Conservation (phyloP, 2,329 filamentous ascomycete genomes). For the Hymenoscyphus occultus region DNA sequence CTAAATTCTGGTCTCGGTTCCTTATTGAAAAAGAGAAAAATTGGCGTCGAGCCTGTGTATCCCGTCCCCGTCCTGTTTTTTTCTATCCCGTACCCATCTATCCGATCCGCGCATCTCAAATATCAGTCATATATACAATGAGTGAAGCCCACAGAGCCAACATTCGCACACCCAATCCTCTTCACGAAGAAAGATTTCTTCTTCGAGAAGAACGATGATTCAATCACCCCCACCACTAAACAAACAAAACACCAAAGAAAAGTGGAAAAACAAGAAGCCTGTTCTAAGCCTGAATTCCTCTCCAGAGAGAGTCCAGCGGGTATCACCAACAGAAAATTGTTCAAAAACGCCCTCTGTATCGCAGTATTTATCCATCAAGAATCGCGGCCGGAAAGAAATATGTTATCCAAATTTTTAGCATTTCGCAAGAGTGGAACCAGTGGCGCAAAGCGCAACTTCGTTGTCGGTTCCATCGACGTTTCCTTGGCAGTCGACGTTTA, state of each 20-base stretch:
- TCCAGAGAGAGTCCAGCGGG: neutral
- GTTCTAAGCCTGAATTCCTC: neutral
- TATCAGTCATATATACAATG: neutral
- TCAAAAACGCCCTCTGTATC: neutral
- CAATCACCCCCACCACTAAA: no score
- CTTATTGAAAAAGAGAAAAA: neutral
- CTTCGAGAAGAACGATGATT: no score
- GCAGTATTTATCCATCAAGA: neutral
- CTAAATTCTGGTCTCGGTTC: neutral
- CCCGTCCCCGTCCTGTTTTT: neutral
- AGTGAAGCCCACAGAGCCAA: neutral
- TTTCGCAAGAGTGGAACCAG: neutral
- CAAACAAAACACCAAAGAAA: neutral
- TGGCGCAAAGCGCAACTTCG: neutral
- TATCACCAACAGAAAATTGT: slow-evolving; percentile 1
- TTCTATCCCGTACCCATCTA: neutral
- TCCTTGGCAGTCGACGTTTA: neutral
- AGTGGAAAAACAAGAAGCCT: neutral
- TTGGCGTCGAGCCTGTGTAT: neutral
- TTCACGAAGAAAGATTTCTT: neutral
- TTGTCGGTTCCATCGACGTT: neutral
- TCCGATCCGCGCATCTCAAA: neutral
- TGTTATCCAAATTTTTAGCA: neutral
- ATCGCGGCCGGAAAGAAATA: neutral
- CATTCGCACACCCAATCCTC: neutral